A percentile compares a stretch with the other conserved stretches of the same genome.
These are phyloP conservation scores for Penicillium atrosanguineum DNA, from an alignment of 495 filamentous ascomycete genomes.

Conservation along the genomic window DNA sequence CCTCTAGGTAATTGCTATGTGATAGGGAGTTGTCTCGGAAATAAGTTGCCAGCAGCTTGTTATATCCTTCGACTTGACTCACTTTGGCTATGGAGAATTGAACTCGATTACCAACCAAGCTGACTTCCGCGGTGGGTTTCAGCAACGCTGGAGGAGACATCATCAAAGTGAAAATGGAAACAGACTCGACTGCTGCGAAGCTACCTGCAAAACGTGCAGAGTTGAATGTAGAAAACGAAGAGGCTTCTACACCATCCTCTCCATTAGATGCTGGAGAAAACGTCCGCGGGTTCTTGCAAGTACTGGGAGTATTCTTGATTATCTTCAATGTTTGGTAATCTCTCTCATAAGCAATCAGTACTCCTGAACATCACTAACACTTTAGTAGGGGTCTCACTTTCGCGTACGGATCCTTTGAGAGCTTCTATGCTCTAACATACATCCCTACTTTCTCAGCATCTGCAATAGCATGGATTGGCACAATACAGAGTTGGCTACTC, in stretches of 20 bases:
- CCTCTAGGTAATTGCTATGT: not conserved
- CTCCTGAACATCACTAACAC: not conserved
- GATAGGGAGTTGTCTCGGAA: not conserved
- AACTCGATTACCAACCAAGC: no score
- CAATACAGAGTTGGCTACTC: slow-evolving; percentile 39
- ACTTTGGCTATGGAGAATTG: not conserved
- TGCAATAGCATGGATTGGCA: slow-evolving; percentile 47
- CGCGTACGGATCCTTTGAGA: slow-evolving; percentile 46
- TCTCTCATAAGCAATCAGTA: not conserved
- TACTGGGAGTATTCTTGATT: slow-evolving; percentile 1
- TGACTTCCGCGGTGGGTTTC: no score
- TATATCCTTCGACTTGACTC: not conserved
- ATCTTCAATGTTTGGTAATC: slow-evolving; percentile 5
- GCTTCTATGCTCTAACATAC: slow-evolving; percentile 33
- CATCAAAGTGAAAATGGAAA: not conserved
- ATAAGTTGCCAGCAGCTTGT: not conserved
- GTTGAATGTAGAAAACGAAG: not conserved
- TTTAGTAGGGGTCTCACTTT: slow-evolving; percentile 1
- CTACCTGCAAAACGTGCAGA: not conserved
- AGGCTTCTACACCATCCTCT: not conserved
- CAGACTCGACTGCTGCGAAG: not conserved
- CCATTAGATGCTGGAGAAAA: not conserved
- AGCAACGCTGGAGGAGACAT: not conserved
- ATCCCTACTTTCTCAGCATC: slow-evolving; percentile 24
- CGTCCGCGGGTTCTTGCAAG: not conserved